Base-by-base conservation (phyloP, 2,329 filamentous ascomycete genomes). In the Paraphoma sp. region DNA sequence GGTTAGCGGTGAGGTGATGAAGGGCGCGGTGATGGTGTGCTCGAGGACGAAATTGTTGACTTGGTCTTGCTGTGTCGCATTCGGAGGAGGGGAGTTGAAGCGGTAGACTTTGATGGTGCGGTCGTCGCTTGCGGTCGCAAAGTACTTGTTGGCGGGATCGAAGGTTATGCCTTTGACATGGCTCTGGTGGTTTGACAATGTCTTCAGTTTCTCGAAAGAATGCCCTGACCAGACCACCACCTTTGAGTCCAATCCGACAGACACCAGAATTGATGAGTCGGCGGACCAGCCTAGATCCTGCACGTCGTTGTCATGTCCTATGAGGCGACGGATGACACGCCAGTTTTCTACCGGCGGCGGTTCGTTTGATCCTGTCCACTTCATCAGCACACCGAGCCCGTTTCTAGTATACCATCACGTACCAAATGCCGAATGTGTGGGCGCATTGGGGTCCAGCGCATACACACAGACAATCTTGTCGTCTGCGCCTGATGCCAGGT, bases 381-480 rank as follows among this genome's bases (percentile, higher is more conserved):
- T 16, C 33, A 48, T 54, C 51, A 59, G 68, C 54, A 63, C 62
- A 63, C 62, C 50, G 48, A 23, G 14, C 8, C 42, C 54, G 49
- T 53, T 31, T 44, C 12, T 41, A 45, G 9, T 30, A 38, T 16
- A 29, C 17, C 38, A 17, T 51, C 33, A 76, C 82, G 66, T 87
- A 87, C 92, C 93, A 76, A 96, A 96, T 9, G 90, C 86, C 50
- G 89, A 85, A 69, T 91, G 86, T 29, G 90, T 84, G 3, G 93
- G 91, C 23, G 91, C 87, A 71, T 89, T 91, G 54, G 90, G 86
- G 78, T 98, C 93, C 52, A 97, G 86, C 60, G 91, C 89, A 78
- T 99, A 99, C 64, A 99, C 92, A 78, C 95, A 97, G 64, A 99
- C 96, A 73, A 99, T 94, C 83, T 97, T 97, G 81, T 99, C 95